Evolutionary conservation across 768 basidiomycete species (phyloP).

Genomic region (Suillus variegatus): DNA sequence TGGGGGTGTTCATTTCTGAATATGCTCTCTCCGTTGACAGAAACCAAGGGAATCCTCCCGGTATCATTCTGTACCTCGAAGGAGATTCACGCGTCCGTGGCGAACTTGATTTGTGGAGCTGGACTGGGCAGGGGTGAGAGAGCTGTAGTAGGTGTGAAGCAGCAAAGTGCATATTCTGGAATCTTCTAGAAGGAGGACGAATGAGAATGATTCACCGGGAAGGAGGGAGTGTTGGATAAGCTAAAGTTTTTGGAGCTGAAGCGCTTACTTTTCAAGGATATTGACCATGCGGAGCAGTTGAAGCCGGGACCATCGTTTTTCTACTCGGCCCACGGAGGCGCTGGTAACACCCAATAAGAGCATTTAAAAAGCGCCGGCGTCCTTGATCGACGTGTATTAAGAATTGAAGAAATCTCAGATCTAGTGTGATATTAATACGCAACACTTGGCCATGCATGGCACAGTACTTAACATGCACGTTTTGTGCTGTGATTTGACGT

Average conservation of each 20-base stretch:
- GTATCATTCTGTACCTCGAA: constrained; percentile 37
- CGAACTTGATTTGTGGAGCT: constrained; percentile 30
- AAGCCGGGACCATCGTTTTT: not conserved
- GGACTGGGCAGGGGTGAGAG: constrained; percentile 13
- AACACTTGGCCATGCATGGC: too few relatives aligned
- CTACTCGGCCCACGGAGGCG: too few relatives aligned
- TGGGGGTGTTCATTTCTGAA: constrained; percentile 51
- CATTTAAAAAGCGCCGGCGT: too few relatives aligned
- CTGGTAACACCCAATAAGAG: too few relatives aligned
- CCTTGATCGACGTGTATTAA: too few relatives aligned
- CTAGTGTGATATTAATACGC: too few relatives aligned
- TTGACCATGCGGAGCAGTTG: not conserved
- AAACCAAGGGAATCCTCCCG: constrained; percentile 21
- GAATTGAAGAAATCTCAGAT: too few relatives aligned
- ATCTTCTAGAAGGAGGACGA: constrained; percentile 25
- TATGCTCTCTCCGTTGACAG: constrained; percentile 49
- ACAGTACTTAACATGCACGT: too few relatives aligned
- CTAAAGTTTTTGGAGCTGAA: constrained; percentile 50
- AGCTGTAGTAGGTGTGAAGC: constrained; percentile 3
- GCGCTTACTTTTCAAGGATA: constrained; percentile 14
- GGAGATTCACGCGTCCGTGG: constrained; percentile 29
- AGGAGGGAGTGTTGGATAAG: constrained; percentile 64
- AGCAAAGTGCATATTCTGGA: not conserved
- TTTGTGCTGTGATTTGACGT: too few relatives aligned
- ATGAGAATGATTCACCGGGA: constrained; percentile 53